Evolutionary conservation across 345 rosid genomes (phyloP), one percentile per base, ranked within the genome.

Genomic region (Ceriops zippeliana): DNA sequence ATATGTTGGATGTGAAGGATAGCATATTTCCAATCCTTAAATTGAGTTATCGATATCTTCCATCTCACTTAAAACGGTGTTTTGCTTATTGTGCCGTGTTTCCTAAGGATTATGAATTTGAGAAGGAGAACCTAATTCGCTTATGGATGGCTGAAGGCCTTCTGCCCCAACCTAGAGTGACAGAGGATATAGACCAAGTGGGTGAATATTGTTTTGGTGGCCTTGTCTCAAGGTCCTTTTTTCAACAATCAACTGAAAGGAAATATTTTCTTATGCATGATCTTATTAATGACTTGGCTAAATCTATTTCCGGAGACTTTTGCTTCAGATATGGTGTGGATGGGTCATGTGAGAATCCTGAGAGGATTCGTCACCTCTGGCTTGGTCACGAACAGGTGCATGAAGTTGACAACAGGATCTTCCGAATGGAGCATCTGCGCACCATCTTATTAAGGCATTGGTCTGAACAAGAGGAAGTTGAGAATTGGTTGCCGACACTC

Each of bases 121-220:
- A 0, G 2, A 65, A 47, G 5, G 16, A 51, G 21, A 8, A 65
- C 6, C 17, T 65, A 30, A n/a, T 65, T 5, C 21, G 7, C 4
- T 64, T 75, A 10, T 75, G 66, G 66, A 75, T 75, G 70, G 66
- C 78, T 0, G 67, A 68, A n/a, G 66, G 70, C 20, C 35, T 75
- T 58, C 6, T 75, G 38, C 51, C 19, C 15, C 27, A 22, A 19
- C 61, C 60, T 2, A 11, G 9, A 13, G 65, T 31, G 7, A 64
- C 8, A 15, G 58, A 16, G 17, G n/a, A 35, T 3, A 63, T 75
- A 34, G 70, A 64, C 69, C 66, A 51, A 49, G 21, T 65, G 2
- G 78, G 73, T 0, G 21, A 31, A 1, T 69, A 57, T 5, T 74
- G 63, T 47, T 74, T 74, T n/a, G 10, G 24, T 5, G 69, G 57